phyloP scores from a whole-genome alignment of 2,329 filamentous ascomycete species.

The Coleophoma cylindrospora region DNA sequence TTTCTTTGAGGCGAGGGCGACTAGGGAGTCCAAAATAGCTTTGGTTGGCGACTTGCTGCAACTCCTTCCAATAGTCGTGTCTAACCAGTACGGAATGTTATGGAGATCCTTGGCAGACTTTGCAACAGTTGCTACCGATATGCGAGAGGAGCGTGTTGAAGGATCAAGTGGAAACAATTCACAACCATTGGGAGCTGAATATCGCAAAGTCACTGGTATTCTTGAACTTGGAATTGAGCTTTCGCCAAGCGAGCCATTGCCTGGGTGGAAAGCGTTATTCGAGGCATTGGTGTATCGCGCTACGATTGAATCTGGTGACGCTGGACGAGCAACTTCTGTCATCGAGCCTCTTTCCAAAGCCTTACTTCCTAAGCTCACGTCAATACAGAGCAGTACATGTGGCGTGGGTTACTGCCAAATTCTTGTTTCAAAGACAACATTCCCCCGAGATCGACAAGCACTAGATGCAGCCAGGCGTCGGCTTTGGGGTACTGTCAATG shows the following conservation, averaged over 20 bases:
- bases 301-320: constrained; percentile 60
- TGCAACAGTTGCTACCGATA: constrained; percentile 15
- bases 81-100: constrained; percentile 20
- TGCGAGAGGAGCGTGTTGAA: constrained; percentile 9
- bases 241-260: constrained; percentile 16
- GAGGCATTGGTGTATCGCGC: constrained; percentile 50
- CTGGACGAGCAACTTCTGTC: constrained; percentile 59
- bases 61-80: constrained; percentile 16
- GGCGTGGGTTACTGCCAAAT: constrained; percentile 25
- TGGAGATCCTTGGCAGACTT: constrained; percentile 24
- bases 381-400: neutral
- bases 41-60: constrained; percentile 25
- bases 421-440: constrained; percentile 32
- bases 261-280: constrained; percentile 47
- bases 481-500: constrained; percentile 56
- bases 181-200: constrained; percentile 58
- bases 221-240: constrained; percentile 55
- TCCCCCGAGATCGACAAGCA: constrained; percentile 56
- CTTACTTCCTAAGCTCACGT: constrained; percentile 34
- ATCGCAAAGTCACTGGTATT: constrained; percentile 63
- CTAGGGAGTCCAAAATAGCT: constrained; percentile 29
- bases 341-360: constrained; percentile 66
- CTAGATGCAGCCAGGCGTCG: constrained; percentile 60
- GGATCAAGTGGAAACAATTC: constrained; percentile 30
- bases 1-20: constrained; percentile 43